Base-by-base conservation (phyloP, 2,329 filamentous ascomycete species). In the Incumbomyces delicatus region DNA sequence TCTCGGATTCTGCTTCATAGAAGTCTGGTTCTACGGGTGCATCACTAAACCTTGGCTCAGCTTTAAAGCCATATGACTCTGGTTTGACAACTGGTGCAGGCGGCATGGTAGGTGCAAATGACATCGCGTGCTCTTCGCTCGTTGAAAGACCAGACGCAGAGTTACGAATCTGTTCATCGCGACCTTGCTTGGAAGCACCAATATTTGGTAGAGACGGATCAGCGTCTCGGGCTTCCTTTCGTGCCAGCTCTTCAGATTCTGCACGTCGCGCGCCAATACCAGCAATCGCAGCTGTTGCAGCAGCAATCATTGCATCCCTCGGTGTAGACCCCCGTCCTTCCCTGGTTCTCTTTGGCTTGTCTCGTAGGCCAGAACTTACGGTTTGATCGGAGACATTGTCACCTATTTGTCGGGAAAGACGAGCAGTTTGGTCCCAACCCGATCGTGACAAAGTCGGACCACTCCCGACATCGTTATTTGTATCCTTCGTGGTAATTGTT, bases 281-380 rank as follows among this genome's bases (percentile, higher is more conserved):
- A 16, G 41, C 46, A 32, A 48, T 44, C 20, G 41, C 46, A 2
- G 46, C 46, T 12, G 48, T 38, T 7, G 40, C 44, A 32, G 43
- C 48, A n/a, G 40, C 44, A 22, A 45, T 40, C 33, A 50, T 37
- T 12, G 44, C 48, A 20, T 17, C 27, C 14, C 47, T 50, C 12
- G 30, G 22, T 12, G 17, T 36, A 20, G 20, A 17, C 1, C 48
- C 54, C 22, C 49, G 31, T 22, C 53, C 53, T 32, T 46, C 51
- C 35, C 48, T 50, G 10, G 33, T 31, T 50, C 45, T 20, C 34
- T 39, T 48, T 14, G 38, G 38, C 5, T 10, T 31, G 44, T 49
- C 32, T 44, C 49, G 32, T 13, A n/a, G 10, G n/a, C 14, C 18
- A 10, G 40, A 33, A 17, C 27, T 20, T 16, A 14, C 40, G 18